A percentile compares a stretch with the other conserved stretches of the same genome.
Evolutionary conservation across 2,329 filamentous ascomycete genomes (phyloP).

Genomic region (Simplicillium sp.): DNA sequence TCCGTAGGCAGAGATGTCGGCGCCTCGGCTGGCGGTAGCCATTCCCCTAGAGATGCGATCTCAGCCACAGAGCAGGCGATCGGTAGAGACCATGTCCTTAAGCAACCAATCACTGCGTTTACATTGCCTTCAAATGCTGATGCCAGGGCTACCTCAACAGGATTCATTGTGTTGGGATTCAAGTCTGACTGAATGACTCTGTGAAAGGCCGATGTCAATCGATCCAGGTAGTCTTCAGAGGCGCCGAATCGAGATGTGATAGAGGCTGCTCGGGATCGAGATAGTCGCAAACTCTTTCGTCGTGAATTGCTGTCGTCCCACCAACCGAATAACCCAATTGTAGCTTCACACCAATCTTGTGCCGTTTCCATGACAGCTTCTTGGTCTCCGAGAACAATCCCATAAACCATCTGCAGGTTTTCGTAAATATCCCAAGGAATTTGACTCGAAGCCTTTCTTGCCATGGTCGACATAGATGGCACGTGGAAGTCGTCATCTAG

Average conservation of each 20-base stretch:
- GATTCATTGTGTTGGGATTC: constrained; percentile 64
- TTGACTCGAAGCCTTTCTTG: constrained; percentile 72
- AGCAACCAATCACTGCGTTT: constrained; percentile 63
- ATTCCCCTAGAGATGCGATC: constrained; percentile 72
- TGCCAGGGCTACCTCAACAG: constrained; percentile 72
- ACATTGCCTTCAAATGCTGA: constrained; percentile 76
- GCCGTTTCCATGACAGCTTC: constrained; percentile 67
- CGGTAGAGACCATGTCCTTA: constrained; percentile 73
- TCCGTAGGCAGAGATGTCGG: constrained; percentile 44
- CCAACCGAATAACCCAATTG: constrained; percentile 76
- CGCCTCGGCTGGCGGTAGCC: constrained; percentile 49
- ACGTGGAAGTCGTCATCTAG: constrained; percentile 23
- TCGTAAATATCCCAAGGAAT: constrained; percentile 89
- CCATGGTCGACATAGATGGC: constrained; percentile 51
- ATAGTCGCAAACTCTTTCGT: constrained; percentile 28
- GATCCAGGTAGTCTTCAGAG: constrained; percentile 62
- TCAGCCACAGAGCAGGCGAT: constrained; percentile 73
- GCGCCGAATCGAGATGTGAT: constrained; percentile 32
- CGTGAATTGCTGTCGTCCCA: constrained; percentile 69
- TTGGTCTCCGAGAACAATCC: constrained; percentile 66
- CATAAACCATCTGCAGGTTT: constrained; percentile 70
- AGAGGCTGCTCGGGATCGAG: constrained; percentile 31
- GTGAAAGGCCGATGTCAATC: constrained; percentile 62
- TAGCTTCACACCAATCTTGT: constrained; percentile 89
- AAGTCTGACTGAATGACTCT: constrained; percentile 62